A percentile compares a stretch with the other conserved stretches of the same genome.
Conservation (phyloP, 2,329 filamentous ascomycete genomes). For the Monilinia aucupariae region DNA sequence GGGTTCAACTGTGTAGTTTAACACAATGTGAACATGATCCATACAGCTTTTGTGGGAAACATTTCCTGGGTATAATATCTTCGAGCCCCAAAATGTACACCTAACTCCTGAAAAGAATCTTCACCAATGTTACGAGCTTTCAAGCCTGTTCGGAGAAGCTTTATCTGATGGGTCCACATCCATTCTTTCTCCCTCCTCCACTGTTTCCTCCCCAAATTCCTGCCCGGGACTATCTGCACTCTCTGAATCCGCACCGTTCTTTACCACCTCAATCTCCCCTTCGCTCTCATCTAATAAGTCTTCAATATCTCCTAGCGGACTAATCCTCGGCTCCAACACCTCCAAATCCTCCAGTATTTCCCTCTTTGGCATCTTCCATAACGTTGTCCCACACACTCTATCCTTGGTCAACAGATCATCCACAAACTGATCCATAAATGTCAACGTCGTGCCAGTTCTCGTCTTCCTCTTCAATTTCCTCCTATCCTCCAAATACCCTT, state of each 20-base stretch:
- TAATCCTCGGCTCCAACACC: slow-evolving; percentile 76
- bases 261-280: slow-evolving; percentile 32
- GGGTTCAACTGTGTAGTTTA: background rate
- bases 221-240: slow-evolving; percentile 36
- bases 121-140: slow-evolving; percentile 1
- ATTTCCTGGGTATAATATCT: slow-evolving; percentile 7
- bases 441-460: slow-evolving; percentile 68
- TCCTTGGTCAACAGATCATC: slow-evolving; percentile 88
- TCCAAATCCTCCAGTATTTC: slow-evolving; percentile 84
- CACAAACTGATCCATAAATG: slow-evolving; percentile 85
- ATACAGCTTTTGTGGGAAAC: background rate
- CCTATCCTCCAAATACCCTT: slow-evolving; percentile 75
- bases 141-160: background rate
- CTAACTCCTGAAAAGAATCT: background rate
- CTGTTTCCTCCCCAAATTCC: slow-evolving; percentile 37
- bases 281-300: slow-evolving; percentile 52
- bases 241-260: slow-evolving; percentile 16
- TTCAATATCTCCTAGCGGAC: slow-evolving; percentile 75
- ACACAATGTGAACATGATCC: background rate
- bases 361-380: slow-evolving; percentile 85
- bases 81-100: background rate
- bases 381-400: slow-evolving; percentile 80
- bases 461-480: slow-evolving; percentile 77
- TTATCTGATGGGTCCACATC: slow-evolving; percentile 11
- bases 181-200: slow-evolving; percentile 21